These are phyloP conservation scores for Protomyces gravidus DNA, from an alignment of 1,139 yeast species.

Conservation along the genomic window DNA sequence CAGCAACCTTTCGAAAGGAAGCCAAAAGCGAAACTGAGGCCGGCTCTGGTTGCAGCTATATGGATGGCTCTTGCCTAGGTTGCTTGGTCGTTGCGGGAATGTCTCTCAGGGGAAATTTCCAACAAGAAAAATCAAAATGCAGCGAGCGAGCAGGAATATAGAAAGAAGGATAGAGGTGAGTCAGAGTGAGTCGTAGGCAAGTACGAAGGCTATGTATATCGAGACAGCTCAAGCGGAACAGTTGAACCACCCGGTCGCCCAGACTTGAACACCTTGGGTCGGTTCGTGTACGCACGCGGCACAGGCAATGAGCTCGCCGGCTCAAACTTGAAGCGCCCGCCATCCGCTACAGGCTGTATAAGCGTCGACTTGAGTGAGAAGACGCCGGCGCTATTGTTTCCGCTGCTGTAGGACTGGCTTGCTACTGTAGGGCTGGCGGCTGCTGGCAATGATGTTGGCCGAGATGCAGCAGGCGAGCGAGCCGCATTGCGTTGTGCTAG, in stretches of 20 bases:
- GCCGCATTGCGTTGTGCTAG: conserved; percentile 1
- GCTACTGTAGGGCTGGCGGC: conserved; percentile 30
- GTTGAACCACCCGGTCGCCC: conserved; percentile 77
- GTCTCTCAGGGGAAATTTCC: not conserved
- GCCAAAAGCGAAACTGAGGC: no score
- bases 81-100: not conserved
- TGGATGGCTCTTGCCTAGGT: no score
- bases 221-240: conserved; percentile 70
- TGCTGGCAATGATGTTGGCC: conserved; percentile 30
- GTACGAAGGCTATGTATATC: conserved; percentile 37
- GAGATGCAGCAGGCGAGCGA: conserved; percentile 32
- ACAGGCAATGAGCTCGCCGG: conserved; percentile 70
- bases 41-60: no score
- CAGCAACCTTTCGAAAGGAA: no score
- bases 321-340: conserved; percentile 60
- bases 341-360: conserved; percentile 55
- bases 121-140: not conserved
- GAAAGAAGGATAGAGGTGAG: not conserved
- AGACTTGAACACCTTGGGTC: conserved; percentile 79
- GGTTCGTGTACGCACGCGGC: conserved; percentile 71
- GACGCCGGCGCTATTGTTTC: conserved; percentile 31
- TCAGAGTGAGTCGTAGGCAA: not conserved
- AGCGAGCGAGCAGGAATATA: not conserved
- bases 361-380: conserved; percentile 29
- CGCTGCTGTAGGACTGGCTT: conserved; percentile 29